Percentiles rank a stretch among this genome's conserved stretches.
Conservation (phyloP, 1,284 basidiomycete genomes). For the Limonomyces culmigenus region DNA sequence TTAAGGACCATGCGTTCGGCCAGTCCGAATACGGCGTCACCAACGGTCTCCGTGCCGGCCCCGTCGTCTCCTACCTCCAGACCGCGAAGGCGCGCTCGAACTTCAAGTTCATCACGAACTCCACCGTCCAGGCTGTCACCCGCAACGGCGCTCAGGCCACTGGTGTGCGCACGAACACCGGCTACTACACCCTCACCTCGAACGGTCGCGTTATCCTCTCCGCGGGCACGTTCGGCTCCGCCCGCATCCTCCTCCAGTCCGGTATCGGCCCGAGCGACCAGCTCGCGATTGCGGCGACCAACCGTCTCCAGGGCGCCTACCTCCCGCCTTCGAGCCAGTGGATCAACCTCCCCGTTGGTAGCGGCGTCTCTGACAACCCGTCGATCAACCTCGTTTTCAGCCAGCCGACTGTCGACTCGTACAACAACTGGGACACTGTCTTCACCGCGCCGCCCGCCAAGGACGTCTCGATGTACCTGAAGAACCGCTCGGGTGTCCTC, state of each 20-base stretch:
- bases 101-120: slow-evolving; percentile 31
- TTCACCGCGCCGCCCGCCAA: slow-evolving; percentile 33
- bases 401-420: slow-evolving; percentile 40
- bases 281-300: slow-evolving; percentile 30
- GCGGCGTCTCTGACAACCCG: slow-evolving; percentile 37
- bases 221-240: slow-evolving; percentile 35
- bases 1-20: slow-evolving; percentile 43
- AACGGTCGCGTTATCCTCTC: slow-evolving; percentile 45
- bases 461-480: slow-evolving; percentile 36
- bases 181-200: slow-evolving; percentile 34
- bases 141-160: slow-evolving; percentile 40
- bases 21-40: slow-evolving; percentile 38
- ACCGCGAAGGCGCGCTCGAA: slow-evolving; percentile 35
- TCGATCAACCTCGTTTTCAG: slow-evolving; percentile 52
- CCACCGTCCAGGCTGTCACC: slow-evolving; percentile 32
- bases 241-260: slow-evolving; percentile 42
- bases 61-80: slow-evolving; percentile 41
- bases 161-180: slow-evolving; percentile 43
- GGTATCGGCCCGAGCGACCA: slow-evolving; percentile 47
- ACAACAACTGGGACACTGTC: slow-evolving; percentile 47
- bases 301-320: slow-evolving; percentile 25
- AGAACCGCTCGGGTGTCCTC: slow-evolving; percentile 34
- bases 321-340: slow-evolving; percentile 31
- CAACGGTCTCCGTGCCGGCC: slow-evolving; percentile 38
- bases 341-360: slow-evolving; percentile 45